Percentiles rank a stretch among this genome's conserved stretches.
These are phyloP conservation scores for Aspergillus thermomutatus DNA, from an alignment of 2,329 filamentous ascomycete genomes.

Conservation along the genomic window DNA sequence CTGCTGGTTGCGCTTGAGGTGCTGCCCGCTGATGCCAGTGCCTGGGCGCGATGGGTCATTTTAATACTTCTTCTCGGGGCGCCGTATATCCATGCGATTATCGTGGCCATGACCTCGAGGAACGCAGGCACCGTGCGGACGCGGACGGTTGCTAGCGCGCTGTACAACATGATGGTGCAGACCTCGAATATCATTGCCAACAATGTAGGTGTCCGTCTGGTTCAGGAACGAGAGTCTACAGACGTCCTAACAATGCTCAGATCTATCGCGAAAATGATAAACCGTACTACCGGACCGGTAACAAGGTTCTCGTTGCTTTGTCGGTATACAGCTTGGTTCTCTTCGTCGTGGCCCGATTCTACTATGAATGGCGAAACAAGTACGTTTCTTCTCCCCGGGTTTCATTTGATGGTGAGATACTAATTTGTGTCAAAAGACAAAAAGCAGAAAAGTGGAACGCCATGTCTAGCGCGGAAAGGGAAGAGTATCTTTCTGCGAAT, in stretches of 20 bases:
- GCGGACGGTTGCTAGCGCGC: conserved; percentile 41
- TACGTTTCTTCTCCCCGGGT: conserved; percentile 17
- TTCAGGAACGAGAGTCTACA: neutral
- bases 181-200: conserved; percentile 38
- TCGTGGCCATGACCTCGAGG: conserved; percentile 45
- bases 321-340: conserved; percentile 47
- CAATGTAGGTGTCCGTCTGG: conserved; percentile 28
- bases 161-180: conserved; percentile 49
- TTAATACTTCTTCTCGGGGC: conserved; percentile 53
- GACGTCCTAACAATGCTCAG: conserved; percentile 32
- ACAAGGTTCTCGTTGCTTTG: conserved; percentile 55
- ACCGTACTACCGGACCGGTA: conserved; percentile 57
- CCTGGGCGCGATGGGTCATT: conserved; percentile 53
- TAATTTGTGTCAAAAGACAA: conserved; percentile 19
- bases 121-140: conserved; percentile 44
- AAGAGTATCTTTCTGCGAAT: conserved; percentile 37
- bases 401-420: neutral
- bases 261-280: conserved; percentile 56
- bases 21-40: conserved; percentile 45
- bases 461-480: conserved; percentile 39
- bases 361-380: conserved; percentile 42
- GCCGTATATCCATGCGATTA: conserved; percentile 58
- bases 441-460: conserved; percentile 37
- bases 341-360: conserved; percentile 46
- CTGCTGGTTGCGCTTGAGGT: conserved; percentile 52